Evolutionary conservation across 768 basidiomycete species (phyloP), one percentile per base, ranked within the genome.

Genomic region (Suillus occidentalis): DNA sequence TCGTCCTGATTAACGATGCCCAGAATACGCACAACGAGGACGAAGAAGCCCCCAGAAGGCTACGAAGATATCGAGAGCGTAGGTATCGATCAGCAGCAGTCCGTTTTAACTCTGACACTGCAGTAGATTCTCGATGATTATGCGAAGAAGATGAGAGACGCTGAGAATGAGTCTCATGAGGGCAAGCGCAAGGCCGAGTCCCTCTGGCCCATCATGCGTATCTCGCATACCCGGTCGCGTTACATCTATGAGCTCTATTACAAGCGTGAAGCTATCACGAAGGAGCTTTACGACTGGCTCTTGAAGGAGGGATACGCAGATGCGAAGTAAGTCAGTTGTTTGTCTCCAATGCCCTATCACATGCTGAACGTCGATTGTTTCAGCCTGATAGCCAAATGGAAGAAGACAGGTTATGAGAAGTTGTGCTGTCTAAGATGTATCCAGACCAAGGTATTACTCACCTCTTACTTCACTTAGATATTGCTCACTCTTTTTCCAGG

Each of bases 191-290:
- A 92, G 78, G 87, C 90, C 31, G 94, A 95, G 79, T 91, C 91
- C 6, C 77, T 95, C 45, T 96, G 97, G 97, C 95, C 97, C 50
- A 97, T 99, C 66, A 99, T 99, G 95, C 89, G 95, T 42, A 95
- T 99, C 73, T 92, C 94, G 22, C 97, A 99, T 78, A 91, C 96
- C 12, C 90, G 97, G 47, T 97, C 96, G 53, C 84, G 95, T 69
- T 98, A 98, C 78, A 94, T 99, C 65, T 99, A 99, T 73, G 97
- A 99, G 77, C 84, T 99, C 66, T 99, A 97, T 80, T 98, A 99
- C 82, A 97, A 98, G 80, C 91, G 96, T 43, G 97, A 99, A 78
- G 94, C 95, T 13, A 92, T 99, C 73, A 91, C 90, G 71, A 87
- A 85, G 72, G 90, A 96, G 74, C 81, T 99, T 60, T 99, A 98